Conservation (phyloP, 116 monocot genomes). For the Papilionanthe hybrid region DNA sequence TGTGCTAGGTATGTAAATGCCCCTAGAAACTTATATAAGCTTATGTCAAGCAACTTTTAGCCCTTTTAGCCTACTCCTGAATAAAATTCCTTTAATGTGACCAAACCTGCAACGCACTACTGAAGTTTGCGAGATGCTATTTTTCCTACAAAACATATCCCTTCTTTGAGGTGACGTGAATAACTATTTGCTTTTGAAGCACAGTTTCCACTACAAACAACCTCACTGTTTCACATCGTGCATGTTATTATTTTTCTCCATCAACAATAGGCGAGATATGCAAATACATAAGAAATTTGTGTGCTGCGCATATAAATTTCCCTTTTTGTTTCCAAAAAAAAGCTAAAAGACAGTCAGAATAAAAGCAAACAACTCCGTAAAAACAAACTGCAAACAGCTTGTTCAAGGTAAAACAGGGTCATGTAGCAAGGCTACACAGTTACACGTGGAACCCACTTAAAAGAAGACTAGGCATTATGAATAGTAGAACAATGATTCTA, state of each 20-base stretch:
- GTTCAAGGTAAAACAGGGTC: no score
- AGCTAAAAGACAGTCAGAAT: background rate
- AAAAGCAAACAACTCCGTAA: background rate
- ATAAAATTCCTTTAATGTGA: background rate
- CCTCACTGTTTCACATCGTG: background rate
- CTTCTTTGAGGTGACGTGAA: background rate
- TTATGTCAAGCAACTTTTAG: background rate
- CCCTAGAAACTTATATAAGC: background rate
- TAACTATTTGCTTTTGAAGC: background rate
- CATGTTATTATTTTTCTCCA: background rate
- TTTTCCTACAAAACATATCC: background rate
- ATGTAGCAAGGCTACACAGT: background rate
- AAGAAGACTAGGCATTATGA: background rate
- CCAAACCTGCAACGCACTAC: background rate
- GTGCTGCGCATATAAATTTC: no score
- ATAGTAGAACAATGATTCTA: background rate
- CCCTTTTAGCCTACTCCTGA: background rate
- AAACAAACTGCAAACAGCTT: no score
- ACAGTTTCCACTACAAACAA: background rate
- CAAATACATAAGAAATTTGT: no score
- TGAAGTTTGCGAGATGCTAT: background rate
- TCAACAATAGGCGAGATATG: background rate
- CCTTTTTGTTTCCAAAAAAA: background rate
- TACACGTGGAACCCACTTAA: background rate
- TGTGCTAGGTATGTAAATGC: background rate